phyloP scores from a whole-genome alignment of 2,329 filamentous ascomycete species.

The Fusarium sp. region DNA sequence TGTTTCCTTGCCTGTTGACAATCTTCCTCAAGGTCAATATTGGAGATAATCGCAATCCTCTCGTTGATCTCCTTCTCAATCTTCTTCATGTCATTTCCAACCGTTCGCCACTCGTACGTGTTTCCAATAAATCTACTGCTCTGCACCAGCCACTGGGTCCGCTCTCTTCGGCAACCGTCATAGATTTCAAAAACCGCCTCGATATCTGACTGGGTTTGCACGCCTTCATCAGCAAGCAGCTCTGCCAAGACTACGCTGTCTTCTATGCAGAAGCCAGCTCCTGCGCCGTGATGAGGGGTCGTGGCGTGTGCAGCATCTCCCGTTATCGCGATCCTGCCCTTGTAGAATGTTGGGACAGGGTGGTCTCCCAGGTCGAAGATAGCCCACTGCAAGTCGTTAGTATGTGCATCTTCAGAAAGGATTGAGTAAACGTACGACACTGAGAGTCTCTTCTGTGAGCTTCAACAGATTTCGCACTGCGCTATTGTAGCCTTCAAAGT shows the following conservation, averaged over 20 bases:
- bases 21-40: slow-evolving; percentile 17
- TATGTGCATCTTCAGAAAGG: neutral
- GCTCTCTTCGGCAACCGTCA: slow-evolving; percentile 60
- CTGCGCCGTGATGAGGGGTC: slow-evolving; percentile 69
- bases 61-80: slow-evolving; percentile 38
- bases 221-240: slow-evolving; percentile 57
- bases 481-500: slow-evolving; percentile 51
- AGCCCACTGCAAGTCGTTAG: slow-evolving; percentile 52
- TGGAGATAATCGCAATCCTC: slow-evolving; percentile 22
- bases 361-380: slow-evolving; percentile 60
- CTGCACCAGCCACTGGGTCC: slow-evolving; percentile 61
- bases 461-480: slow-evolving; percentile 47
- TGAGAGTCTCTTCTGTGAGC: slow-evolving; percentile 45
- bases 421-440: slow-evolving; percentile 24
- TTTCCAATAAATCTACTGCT: slow-evolving; percentile 58
- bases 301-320: slow-evolving; percentile 73
- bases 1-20: slow-evolving; percentile 14
- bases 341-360: slow-evolving; percentile 56
- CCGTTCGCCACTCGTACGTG: slow-evolving; percentile 58
- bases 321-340: slow-evolving; percentile 59
- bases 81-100: slow-evolving; percentile 27
- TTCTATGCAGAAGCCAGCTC: slow-evolving; percentile 68
- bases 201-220: slow-evolving; percentile 45
- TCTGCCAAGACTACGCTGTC: slow-evolving; percentile 57
- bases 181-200: slow-evolving; percentile 54